These are phyloP conservation scores for Camelina neglecta DNA, from an alignment of 345 rosid species.

Conservation along the genomic window DNA sequence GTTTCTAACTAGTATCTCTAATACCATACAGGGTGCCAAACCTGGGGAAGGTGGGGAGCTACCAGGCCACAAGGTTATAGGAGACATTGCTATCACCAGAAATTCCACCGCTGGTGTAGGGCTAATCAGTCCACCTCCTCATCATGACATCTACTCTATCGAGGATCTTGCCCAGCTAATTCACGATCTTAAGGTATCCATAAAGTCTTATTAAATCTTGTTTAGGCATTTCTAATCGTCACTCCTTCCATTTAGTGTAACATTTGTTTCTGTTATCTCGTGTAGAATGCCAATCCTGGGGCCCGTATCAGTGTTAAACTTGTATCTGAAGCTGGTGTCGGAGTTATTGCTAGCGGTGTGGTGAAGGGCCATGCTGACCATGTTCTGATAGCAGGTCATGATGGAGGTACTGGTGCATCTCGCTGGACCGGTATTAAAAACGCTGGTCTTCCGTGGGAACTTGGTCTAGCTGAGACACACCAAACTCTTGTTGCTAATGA, in stretches of 20 bases:
- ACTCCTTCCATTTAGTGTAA: constrained; percentile 21
- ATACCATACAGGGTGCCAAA: constrained; percentile 84
- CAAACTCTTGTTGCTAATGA: constrained; percentile 99
- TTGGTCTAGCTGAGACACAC: constrained; percentile 99
- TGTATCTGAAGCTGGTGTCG: constrained; percentile 99
- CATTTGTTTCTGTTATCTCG: not conserved
- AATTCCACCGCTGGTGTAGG: constrained; percentile 99
- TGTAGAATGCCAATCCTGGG: constrained; percentile 89
- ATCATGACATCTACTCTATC: constrained; percentile 98
- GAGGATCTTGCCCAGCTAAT: constrained; percentile 99
- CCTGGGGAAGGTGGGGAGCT: constrained; percentile 99
- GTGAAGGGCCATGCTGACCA: constrained; percentile 99
- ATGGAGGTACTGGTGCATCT: constrained; percentile 99
- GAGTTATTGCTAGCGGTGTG: constrained; percentile 99
- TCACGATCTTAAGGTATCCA: constrained; percentile 95
- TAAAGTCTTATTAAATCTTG: not conserved
- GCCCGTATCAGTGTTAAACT: constrained; percentile 96
- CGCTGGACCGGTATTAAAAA: constrained; percentile 99
- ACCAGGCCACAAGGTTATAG: constrained; percentile 99
- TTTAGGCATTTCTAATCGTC: not conserved
- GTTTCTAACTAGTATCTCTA: constrained; percentile 25
- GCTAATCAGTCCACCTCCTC: constrained; percentile 99
- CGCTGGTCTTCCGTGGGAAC: constrained; percentile 99
- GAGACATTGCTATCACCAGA: constrained; percentile 96
- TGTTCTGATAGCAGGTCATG: constrained; percentile 96